Conservation (phyloP, 768 basidiomycete genomes). For the Pholiota conissans region DNA sequence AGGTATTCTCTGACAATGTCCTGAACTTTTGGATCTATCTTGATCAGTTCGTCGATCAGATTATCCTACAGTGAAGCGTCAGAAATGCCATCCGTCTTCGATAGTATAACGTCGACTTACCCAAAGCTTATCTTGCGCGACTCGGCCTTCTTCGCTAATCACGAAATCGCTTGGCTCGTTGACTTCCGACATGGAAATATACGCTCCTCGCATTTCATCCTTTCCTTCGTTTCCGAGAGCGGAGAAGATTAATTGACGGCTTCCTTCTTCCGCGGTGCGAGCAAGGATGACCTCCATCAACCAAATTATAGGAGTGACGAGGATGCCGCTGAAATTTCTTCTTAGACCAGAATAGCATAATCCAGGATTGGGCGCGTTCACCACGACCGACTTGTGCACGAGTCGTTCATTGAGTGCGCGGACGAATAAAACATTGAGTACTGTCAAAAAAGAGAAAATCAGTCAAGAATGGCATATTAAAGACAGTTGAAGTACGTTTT, state of each 20-base stretch:
- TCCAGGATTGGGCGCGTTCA: slow-evolving; percentile 41
- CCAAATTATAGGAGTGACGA: slow-evolving; percentile 10
- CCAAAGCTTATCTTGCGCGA: slow-evolving; percentile 32
- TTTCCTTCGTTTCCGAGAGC: too few species aligned
- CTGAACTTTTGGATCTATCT: slow-evolving; percentile 10
- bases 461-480: too few species aligned
- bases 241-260: slow-evolving; percentile 14
- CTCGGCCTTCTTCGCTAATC: slow-evolving; percentile 29
- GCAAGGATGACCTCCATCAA: slow-evolving; percentile 33
- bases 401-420: slow-evolving; percentile 35
- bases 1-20: slow-evolving; percentile 8
- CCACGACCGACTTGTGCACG: slow-evolving; percentile 26
- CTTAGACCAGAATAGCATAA: slow-evolving; percentile 38
- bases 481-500: slow-evolving; percentile 8
- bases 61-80: slow-evolving; percentile 4
- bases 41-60: slow-evolving; percentile 11
- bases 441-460: slow-evolving; percentile 22
- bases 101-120: slow-evolving; percentile 19
- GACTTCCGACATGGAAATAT: slow-evolving; percentile 21
- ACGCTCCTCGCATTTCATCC: slow-evolving; percentile 12
- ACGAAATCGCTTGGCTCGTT: slow-evolving; percentile 34
- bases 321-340: slow-evolving; percentile 21
- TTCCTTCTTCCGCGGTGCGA: slow-evolving; percentile 36
- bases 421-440: slow-evolving; percentile 39
- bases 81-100: not conserved